Evolutionary conservation across 192 early-diverging fungal species (phyloP), one percentile per base, ranked within the genome.

Genomic region (Thamnidium elegans): DNA sequence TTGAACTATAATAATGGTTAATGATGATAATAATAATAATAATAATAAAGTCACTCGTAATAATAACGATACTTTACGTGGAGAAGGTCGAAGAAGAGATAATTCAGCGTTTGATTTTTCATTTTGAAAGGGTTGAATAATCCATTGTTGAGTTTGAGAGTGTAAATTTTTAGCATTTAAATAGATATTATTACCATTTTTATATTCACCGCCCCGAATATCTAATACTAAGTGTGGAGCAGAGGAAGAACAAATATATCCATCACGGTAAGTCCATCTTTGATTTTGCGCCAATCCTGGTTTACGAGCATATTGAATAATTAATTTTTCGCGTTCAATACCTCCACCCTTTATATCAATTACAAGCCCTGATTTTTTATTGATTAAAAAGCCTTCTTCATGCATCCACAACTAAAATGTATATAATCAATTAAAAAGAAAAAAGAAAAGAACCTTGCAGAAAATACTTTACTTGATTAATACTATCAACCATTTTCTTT

Each of bases 301-400:
- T 34, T 70, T 70, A 13, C 68, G 68, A 13, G 54, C 53, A 58
- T 64, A 70, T 58, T 70, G 68, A 44, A 70, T 63, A 10, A 70
- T 48, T 3, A 46, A 7, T 39, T 70, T 70, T n/a, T 70, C 68
- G 20, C 54, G 52, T 51, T 70, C 62, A 46, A 70, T 63, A 4
- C 15, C 32, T 54, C 67, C 67, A 26, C 67, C 67, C 19, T 59
- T 61, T 20, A 69, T 69, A 46, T 69, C 67, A 46, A 69, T 3
- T 5, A 69, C 67, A 43, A 69, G 47, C 11, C 68, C 68, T 10
- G 68, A 69, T 63, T 69, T 69, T 50, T 69, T 69, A 50, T 69
- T 69, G 19, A 69, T 62, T 13, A 69, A 44, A 13, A 69, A 69
- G n/a, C 68, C 68, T 13, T 63, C 61, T 69, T 69, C 68, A 63